Conservation (phyloP, 1,284 basidiomycete species). For the Cystobasidium pallidum region DNA sequence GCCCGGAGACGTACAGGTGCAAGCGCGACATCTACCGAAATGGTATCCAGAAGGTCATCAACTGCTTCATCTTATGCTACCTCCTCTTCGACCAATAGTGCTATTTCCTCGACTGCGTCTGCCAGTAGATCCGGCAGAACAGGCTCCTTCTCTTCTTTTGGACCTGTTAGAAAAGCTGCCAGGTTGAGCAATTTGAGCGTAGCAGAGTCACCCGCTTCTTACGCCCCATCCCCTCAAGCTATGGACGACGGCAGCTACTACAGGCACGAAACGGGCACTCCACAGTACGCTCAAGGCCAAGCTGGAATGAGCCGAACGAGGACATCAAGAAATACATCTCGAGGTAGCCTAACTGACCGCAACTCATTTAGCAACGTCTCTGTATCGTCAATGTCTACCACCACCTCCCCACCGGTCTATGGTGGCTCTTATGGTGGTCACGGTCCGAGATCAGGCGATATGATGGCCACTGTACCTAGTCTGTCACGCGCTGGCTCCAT, state of each 20-base stretch:
- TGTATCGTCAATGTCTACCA: not conserved
- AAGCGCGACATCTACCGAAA: not conserved
- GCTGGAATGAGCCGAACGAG: no score
- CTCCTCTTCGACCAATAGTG: not conserved
- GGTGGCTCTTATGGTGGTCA: not conserved
- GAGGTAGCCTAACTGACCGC: not conserved
- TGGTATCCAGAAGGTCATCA: slow-evolving; percentile 1
- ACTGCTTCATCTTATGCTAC: slow-evolving; percentile 6
- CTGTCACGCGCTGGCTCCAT: not conserved
- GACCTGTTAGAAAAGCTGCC: slow-evolving; percentile 9
- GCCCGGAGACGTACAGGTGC: not conserved
- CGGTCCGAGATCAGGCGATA: not conserved
- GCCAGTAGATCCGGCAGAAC: not conserved
- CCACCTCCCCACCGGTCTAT: not conserved
- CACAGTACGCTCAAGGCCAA: no score
- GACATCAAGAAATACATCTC: no score
- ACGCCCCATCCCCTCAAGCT: not conserved
- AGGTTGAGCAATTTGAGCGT: not conserved
- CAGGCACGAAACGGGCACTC: not conserved
- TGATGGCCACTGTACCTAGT: slow-evolving; percentile 3
- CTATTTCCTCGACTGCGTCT: not conserved
- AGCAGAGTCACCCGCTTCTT: not conserved
- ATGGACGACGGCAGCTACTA: not conserved
- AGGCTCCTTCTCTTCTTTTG: not conserved
- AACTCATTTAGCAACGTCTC: slow-evolving; percentile 3